phyloP scores from a whole-genome alignment of 2,329 filamentous ascomycete genomes.

The Cytospora chrysosperma region DNA sequence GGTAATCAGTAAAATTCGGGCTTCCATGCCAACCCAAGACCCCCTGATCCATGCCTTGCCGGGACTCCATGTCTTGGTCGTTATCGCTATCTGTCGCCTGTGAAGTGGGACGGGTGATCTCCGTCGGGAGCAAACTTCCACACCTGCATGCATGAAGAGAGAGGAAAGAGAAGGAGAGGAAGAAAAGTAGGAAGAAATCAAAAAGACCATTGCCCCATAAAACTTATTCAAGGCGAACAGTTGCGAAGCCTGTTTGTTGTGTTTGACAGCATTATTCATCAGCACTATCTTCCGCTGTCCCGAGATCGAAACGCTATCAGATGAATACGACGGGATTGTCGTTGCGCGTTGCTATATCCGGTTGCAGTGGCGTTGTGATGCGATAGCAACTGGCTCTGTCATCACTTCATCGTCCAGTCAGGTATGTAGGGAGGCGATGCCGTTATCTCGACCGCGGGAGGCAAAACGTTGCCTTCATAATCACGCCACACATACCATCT shows the following conservation, averaged over 20 bases:
- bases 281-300: not conserved
- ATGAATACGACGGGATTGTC: no score
- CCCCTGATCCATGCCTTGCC: not conserved
- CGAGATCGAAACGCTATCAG: no score
- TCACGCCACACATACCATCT: not conserved
- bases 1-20: not conserved
- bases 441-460: not conserved
- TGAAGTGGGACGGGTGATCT: slow-evolving; percentile 10
- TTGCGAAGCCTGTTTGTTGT: no score
- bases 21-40: slow-evolving; percentile 1
- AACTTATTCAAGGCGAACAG: no score
- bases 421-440: no score
- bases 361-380: no score
- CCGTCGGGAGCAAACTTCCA: no score
- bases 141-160: no score
- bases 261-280: not conserved
- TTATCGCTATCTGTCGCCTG: not conserved
- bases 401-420: not conserved
- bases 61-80: slow-evolving; percentile 9
- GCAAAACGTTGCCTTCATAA: not conserved
- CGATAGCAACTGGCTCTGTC: no score
- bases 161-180: not conserved
- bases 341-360: no score
- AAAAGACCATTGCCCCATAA: no score
- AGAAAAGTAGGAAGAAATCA: no score